phyloP scores from a whole-genome alignment of 139 green algal genomes.

The Edaphochlamys debaryana region DNA sequence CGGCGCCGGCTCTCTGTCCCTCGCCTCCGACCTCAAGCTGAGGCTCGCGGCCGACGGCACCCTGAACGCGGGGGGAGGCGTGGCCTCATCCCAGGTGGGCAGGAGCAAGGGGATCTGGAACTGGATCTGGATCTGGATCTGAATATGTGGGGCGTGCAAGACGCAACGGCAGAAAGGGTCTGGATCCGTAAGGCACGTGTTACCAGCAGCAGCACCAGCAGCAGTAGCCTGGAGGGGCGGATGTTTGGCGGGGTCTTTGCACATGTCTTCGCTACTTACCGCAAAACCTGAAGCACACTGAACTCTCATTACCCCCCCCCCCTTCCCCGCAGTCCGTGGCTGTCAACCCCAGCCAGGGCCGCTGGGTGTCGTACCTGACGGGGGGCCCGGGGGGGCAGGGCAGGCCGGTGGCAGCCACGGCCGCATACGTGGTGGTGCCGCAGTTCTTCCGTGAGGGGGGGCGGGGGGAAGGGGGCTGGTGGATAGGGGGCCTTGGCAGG shows the following conservation, averaged over 20 bases:
- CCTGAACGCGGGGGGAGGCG: conserved; percentile 4
- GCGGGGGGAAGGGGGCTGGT: not conserved
- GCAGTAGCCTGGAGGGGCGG: too few relatives aligned
- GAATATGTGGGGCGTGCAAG: too few relatives aligned
- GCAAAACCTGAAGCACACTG: too few relatives aligned
- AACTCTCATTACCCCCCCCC: too few relatives aligned
- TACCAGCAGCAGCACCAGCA: too few relatives aligned
- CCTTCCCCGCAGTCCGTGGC: not conserved
- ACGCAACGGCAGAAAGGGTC: too few relatives aligned
- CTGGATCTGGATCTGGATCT: too few relatives aligned
- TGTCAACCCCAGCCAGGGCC: conserved; percentile 1
- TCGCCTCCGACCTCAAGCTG: conserved; percentile 14
- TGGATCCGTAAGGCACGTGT: too few relatives aligned
- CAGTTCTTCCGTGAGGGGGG: conserved; percentile 9
- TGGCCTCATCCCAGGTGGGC: not conserved
- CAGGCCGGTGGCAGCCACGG: conserved; percentile 7
- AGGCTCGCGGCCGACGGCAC: conserved; percentile 1
- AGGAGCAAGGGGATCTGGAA: too few relatives aligned
- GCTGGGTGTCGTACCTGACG: not conserved
- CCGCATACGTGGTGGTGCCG: conserved; percentile 18
- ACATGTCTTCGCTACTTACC: too few relatives aligned
- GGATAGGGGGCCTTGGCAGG: too few relatives aligned
- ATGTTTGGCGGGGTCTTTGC: too few relatives aligned
- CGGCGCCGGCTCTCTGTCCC: not conserved
- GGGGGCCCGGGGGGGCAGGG: conserved; percentile 2